Evolutionary conservation across 1,139 yeast species (phyloP), one percentile per base, ranked within the genome.

Genomic region (Meyerozyma athensensis): DNA sequence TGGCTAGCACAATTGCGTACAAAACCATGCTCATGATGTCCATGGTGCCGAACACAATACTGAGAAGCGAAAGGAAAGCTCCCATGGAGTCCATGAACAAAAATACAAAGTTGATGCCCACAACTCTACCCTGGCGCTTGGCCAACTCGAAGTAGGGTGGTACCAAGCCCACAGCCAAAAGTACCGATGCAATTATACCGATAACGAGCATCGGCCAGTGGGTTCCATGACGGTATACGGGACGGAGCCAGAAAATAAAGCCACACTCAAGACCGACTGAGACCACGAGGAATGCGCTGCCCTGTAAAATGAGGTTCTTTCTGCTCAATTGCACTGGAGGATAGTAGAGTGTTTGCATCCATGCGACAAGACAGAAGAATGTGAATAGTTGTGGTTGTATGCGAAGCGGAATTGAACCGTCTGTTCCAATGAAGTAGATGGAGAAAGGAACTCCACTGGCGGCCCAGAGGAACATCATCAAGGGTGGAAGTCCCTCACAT

Each of bases 91-190:
- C 97, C 54, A 89, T 69, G n/a, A 66, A 50, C 41, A 90, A 65
- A 49, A 90, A 90, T n/a, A 81, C 50, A 54, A 90, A 87, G 54
- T 87, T 87, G 50, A 90, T 82, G 0, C 97, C 97, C 4, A 87
- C 77, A 4, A 90, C 97, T 35, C 86, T 66, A 3, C 97, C 97
- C 35, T 74, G 60, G 43, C 96, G 72, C 54, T 86, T 86, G 26
- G 78, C 77, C 26, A 90, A 65, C 55, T 90, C 97, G 50, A 80
- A 80, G 58, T 89, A 90, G 4, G 97, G 97, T 0, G 97, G 97
- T 2, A 90, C 52, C 33, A 90, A 67, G 0, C 97, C 97, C 2
- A 76, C 51, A 0, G 86, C 95, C 19, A 90, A 65, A 19, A 86
- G 57, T 0, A 89, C 68, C 1, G 95, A 78, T 0, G 97, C 96